Percentiles rank a stretch among this genome's conserved stretches.
Evolutionary conservation across 2,329 filamentous ascomycete genomes (phyloP).

Genomic region (Eutypella sp.): DNA sequence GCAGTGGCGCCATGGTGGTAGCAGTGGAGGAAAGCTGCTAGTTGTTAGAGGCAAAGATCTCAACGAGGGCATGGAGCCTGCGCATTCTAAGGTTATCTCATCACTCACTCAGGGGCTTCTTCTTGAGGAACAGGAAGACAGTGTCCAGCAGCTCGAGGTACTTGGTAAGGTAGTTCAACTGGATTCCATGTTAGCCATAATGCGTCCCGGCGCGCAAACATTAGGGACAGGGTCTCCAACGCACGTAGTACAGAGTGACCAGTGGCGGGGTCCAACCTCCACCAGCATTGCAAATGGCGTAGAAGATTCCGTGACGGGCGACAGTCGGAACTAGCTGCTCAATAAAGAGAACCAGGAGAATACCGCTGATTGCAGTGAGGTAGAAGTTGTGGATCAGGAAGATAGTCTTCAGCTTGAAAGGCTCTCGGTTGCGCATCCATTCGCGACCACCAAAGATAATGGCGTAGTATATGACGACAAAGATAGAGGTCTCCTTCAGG

Average conservation of each 20-base stretch:
- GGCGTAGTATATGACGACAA: slow-evolving; percentile 84
- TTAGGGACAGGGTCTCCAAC: slow-evolving; percentile 30
- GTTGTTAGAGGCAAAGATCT: neutral
- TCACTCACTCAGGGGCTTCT: slow-evolving; percentile 83
- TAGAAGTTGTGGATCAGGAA: slow-evolving; percentile 98
- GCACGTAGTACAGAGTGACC: slow-evolving; percentile 93
- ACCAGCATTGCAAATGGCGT: slow-evolving; percentile 72
- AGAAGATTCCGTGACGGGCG: slow-evolving; percentile 76
- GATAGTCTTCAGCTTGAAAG: slow-evolving; percentile 80
- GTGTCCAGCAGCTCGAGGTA: slow-evolving; percentile 95
- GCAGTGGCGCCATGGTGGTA: slow-evolving; percentile 98
- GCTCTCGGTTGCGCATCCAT: slow-evolving; percentile 79
- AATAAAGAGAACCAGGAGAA: slow-evolving; percentile 77
- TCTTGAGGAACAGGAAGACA: slow-evolving; percentile 96
- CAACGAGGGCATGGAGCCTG: neutral
- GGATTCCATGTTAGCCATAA: slow-evolving; percentile 32
- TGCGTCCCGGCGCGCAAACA: slow-evolving; percentile 1
- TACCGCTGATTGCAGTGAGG: slow-evolving; percentile 78
- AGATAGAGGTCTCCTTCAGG: slow-evolving; percentile 72
- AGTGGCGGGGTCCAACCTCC: slow-evolving; percentile 94
- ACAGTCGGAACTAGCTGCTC: slow-evolving; percentile 88
- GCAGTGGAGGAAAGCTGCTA: slow-evolving; percentile 85
- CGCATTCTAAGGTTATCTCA: neutral
- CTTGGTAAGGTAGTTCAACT: slow-evolving; percentile 98
- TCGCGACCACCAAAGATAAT: slow-evolving; percentile 91